Evolutionary conservation across 495 filamentous ascomycete genomes (phyloP).

Genomic region (Aspergillus wentii): DNA sequence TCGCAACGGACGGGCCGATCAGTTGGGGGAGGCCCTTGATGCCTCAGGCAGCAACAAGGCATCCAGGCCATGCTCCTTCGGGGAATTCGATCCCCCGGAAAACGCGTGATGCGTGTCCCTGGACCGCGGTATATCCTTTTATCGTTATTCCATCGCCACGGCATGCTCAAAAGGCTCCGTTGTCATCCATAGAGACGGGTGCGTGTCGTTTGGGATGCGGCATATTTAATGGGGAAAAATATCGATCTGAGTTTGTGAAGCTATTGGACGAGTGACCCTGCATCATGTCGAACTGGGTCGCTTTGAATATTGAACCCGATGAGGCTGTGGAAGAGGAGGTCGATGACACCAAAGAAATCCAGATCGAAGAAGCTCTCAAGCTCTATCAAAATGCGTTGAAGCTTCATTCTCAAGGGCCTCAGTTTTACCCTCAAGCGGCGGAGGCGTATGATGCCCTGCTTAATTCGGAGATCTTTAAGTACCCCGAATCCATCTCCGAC

Average conservation of each 20-base stretch:
- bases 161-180: neutral
- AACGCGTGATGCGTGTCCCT: conserved; percentile 28
- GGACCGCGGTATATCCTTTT: conserved; percentile 6
- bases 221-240: neutral
- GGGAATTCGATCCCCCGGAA: conserved; percentile 14
- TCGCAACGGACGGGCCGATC: conserved; percentile 9
- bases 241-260: conserved; percentile 4
- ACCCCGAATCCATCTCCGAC: conserved; percentile 77
- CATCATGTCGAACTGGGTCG: conserved; percentile 58
- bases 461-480: conserved; percentile 88
- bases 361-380: conserved; percentile 96
- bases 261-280: conserved; percentile 15
- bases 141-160: conserved; percentile 1
- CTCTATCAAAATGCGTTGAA: conserved; percentile 90
- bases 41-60: conserved; percentile 26
- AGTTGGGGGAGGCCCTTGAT: conserved; percentile 7
- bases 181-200: neutral
- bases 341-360: conserved; percentile 92
- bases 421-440: conserved; percentile 67
- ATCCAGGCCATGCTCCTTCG: conserved; percentile 21
- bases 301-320: conserved; percentile 90
- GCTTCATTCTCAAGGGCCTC: conserved; percentile 81
- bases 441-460: conserved; percentile 84
- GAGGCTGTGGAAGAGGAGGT: conserved; percentile 85
- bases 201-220: conserved; percentile 17